A percentile compares a stretch with the other conserved stretches of the same genome.
phyloP scores from a whole-genome alignment of 2,329 filamentous ascomycete genomes.

The Aspergillus caelatus region DNA sequence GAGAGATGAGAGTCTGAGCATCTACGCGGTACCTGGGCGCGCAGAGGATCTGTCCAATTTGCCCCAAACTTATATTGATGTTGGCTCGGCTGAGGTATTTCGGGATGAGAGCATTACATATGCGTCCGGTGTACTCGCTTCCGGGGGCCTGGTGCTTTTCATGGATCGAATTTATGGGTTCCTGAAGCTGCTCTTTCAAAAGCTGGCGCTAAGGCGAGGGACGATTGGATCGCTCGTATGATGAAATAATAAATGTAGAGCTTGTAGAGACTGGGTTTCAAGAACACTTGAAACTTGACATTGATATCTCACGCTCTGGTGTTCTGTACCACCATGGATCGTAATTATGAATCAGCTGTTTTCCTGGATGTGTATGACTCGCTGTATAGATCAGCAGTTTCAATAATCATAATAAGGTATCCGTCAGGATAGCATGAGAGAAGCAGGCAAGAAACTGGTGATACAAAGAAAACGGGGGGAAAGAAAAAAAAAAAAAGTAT shows the following conservation, averaged over 20 bases:
- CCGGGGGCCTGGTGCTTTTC: not conserved
- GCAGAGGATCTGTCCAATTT: not conserved
- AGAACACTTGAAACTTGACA: no score
- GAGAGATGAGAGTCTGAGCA: not conserved
- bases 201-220: not conserved
- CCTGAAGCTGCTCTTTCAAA: not conserved
- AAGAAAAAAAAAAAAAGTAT: not conserved
- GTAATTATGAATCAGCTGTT: no score
- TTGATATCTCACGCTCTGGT: no score
- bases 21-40: not conserved
- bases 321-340: no score
- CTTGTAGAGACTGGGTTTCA: no score
- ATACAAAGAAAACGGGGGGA: no score
- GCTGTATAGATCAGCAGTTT: no score
- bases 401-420: no score
- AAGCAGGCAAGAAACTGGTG: no score
- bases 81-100: not conserved
- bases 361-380: no score
- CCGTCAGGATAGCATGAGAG: no score
- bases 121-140: not conserved
- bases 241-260: not conserved
- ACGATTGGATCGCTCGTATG: not conserved
- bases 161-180: not conserved
- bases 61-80: not conserved
- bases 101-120: not conserved